Base-by-base conservation (phyloP, 2,329 filamentous ascomycete genomes). In the Aurifilum marmelostoma region DNA sequence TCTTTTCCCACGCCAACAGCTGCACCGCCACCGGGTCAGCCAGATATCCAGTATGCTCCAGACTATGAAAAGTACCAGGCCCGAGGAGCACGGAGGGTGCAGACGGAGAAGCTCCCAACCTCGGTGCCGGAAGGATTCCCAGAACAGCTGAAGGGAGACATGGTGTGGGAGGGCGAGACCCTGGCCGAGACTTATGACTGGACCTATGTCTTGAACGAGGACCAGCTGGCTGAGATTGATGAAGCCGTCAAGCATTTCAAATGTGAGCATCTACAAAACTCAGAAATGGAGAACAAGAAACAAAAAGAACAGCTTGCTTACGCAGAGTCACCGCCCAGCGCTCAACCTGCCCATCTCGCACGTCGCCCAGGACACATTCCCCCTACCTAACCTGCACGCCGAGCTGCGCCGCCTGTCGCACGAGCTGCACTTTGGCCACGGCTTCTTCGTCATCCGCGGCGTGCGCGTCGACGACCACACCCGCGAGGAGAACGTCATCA, bases 391-490 rank as follows among this genome's bases (percentile, higher is more conserved):
- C 0, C 78, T 90, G 0, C 84, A 85, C 69, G 63, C 76, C 0
- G 80, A 80, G 14, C 80, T 91, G 2, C 83, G 87, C 3, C 76
- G 77, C 0, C 75, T 89, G 12, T 88, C 87, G 0, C 73, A 79
- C 12, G 86, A 89, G 69, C 75, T 90, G 1, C 87, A 89, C 74
- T 76, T 79, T 37, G 87, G 88, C 2, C 83, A 84, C 63, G 89
- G 89, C 2, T 89, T 91, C 79, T 86, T 86, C 62, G 87, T 89
- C 1, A 75, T 91, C 21, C 84, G 87, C 2, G 89, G 89, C 7
- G 74, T 91, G 0, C 81, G 83, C 1, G 83, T 88, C 0, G 80
- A 83, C 12, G 78, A 79, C 4, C 83, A 89, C 74, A 81, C 80
- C 0, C 82, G 83, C 24, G 84, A 88, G 70, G 86, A 90, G 1